Conservation (phyloP, 169 alveolate species). For the Cryptosporidium xiaoi region DNA sequence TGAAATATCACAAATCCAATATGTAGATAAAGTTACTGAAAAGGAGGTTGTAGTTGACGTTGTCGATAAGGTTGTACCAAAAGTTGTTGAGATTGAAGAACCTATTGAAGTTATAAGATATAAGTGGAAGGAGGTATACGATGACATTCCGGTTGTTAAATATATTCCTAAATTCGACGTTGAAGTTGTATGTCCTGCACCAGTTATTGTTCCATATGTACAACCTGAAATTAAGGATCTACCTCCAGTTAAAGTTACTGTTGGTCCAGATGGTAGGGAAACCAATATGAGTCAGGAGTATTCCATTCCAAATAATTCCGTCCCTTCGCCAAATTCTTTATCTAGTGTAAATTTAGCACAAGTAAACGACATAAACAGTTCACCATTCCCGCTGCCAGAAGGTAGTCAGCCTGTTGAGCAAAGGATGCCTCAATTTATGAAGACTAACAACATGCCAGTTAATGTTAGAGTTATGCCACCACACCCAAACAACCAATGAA, state of each 20-base stretch:
- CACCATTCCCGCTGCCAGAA: conserved; percentile 74
- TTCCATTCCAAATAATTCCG: conserved; percentile 26
- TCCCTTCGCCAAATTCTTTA: conserved; percentile 42
- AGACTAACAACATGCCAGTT: conserved; percentile 49
- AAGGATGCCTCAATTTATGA: conserved; percentile 71
- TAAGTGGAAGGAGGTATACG: conserved; percentile 86
- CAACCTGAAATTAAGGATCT: conserved; percentile 85
- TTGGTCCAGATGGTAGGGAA: conserved; percentile 75
- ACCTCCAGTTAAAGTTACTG: conserved; percentile 85
- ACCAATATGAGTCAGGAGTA: conserved; percentile 59
- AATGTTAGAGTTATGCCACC: conserved; percentile 74
- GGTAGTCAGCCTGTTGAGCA: conserved; percentile 72
- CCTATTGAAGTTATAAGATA: conserved; percentile 86
- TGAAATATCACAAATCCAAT: conserved; percentile 86
- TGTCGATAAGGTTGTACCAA: conserved; percentile 86
- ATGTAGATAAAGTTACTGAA: conserved; percentile 84
- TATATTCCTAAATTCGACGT: conserved; percentile 88
- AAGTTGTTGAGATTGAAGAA: conserved; percentile 85
- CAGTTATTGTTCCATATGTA: conserved; percentile 87
- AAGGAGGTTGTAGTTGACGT: conserved; percentile 88
- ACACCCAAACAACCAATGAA: conserved; percentile 49
- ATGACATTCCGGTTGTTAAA: conserved; percentile 87
- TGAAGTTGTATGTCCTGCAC: conserved; percentile 88
- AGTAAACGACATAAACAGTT: conserved; percentile 37
- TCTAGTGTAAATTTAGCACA: conserved; percentile 32